Conservation (phyloP, 495 filamentous ascomycete species). For the Paragyromitra xinjiangensis region DNA sequence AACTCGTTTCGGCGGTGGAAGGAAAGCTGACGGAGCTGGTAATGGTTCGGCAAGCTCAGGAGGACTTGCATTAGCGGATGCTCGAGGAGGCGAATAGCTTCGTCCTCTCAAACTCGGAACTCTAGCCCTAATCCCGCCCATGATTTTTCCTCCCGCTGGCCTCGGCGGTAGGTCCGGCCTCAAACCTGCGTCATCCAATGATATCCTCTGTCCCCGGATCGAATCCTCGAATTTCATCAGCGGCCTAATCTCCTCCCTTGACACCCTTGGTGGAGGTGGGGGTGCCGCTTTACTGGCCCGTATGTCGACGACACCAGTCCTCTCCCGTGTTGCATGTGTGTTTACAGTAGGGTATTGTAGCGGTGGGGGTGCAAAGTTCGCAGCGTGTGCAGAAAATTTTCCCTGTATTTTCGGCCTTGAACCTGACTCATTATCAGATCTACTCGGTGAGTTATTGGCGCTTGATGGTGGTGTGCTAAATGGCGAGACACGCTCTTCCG, state of each 20-base stretch:
- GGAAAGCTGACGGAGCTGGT: conserved; percentile 45
- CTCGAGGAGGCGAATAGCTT: conserved; percentile 55
- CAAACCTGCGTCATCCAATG: conserved; percentile 53
- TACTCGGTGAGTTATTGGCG: conserved; percentile 66
- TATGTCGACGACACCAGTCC: conserved; percentile 33
- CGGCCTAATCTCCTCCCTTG: conserved; percentile 50
- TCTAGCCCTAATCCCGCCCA: conserved; percentile 49
- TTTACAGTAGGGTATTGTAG: conserved; percentile 57
- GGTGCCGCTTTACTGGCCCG: conserved; percentile 37
- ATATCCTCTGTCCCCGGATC: conserved; percentile 46
- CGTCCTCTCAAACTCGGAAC: conserved; percentile 54
- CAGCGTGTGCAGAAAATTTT: conserved; percentile 57
- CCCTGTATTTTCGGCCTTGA: conserved; percentile 57
- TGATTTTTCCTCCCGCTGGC: conserved; percentile 43
- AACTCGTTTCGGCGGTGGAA: conserved; percentile 49
- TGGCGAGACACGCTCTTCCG: conserved; percentile 74
- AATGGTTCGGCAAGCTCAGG: conserved; percentile 18
- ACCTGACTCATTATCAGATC: conserved; percentile 53
- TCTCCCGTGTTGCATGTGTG: conserved; percentile 39
- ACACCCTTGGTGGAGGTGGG: conserved; percentile 54
- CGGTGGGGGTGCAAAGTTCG: conserved; percentile 59
- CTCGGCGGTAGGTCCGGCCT: conserved; percentile 55
- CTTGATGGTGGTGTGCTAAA: conserved; percentile 91
- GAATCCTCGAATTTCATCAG: conserved; percentile 55
- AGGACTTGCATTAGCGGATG: conserved; percentile 1